Evolutionary conservation across 1,284 basidiomycete genomes (phyloP).

Genomic region (Ceratobasidium sp.): DNA sequence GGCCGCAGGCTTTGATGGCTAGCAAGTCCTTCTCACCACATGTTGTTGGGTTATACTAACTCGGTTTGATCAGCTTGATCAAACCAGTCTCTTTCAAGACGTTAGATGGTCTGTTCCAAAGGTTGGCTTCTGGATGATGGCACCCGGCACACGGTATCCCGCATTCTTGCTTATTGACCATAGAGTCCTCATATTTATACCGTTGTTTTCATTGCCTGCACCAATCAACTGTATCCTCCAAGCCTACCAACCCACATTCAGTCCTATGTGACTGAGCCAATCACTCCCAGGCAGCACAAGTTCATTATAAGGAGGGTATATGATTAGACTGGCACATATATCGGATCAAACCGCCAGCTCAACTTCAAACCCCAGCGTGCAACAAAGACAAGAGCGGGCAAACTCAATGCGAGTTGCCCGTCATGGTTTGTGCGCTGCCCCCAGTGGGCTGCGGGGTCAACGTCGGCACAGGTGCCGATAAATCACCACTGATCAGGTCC

Average conservation of each 20-base stretch:
- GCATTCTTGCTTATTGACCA: constrained; percentile 38
- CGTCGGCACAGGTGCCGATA: constrained; percentile 41
- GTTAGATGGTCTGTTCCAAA: constrained; percentile 83
- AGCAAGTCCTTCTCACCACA: constrained; percentile 62
- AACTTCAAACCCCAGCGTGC: too few species aligned
- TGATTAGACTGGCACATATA: neutral
- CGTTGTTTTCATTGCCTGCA: constrained; percentile 11
- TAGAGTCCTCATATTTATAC: constrained; percentile 41
- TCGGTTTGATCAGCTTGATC: constrained; percentile 66
- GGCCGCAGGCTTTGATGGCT: constrained; percentile 92
- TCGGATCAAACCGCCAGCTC: neutral
- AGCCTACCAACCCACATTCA: neutral
- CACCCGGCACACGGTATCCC: neutral
- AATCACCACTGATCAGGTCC: constrained; percentile 73
- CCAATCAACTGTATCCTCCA: constrained; percentile 19
- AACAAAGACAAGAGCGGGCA: neutral
- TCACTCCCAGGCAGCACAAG: neutral
- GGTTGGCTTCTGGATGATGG: constrained; percentile 55
- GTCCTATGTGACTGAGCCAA: neutral
- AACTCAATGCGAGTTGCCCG: constrained; percentile 5
- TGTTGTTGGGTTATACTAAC: constrained; percentile 14
- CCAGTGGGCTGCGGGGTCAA: constrained; percentile 42
- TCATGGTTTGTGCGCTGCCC: constrained; percentile 26
- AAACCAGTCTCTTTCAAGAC: constrained; percentile 92
- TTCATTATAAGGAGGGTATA: neutral